Evolutionary conservation across 2,329 filamentous ascomycete species (phyloP).

Genomic region (Paecilomyces dactylethromorphus): DNA sequence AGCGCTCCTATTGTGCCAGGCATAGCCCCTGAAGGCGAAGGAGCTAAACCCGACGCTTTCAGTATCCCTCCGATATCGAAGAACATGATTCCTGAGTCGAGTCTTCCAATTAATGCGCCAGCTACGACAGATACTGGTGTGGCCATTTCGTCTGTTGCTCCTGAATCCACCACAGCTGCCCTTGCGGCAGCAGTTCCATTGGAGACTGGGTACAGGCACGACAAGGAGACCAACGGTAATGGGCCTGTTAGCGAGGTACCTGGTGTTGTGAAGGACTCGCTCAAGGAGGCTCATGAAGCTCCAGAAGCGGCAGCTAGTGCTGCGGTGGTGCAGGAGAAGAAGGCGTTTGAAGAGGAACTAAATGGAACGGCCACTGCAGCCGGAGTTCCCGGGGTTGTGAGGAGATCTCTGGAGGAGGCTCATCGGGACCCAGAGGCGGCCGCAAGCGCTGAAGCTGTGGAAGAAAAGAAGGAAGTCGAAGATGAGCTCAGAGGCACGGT

Average conservation of each 20-base stretch:
- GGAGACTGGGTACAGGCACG: constrained; percentile 20
- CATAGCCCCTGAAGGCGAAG: constrained; percentile 35
- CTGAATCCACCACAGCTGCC: constrained; percentile 40
- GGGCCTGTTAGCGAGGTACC: constrained; percentile 56
- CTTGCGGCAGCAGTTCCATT: constrained; percentile 40
- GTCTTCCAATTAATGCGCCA: constrained; percentile 58
- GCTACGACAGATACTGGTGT: constrained; percentile 47
- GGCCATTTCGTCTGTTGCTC: constrained; percentile 45
- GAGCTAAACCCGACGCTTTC: constrained; percentile 33
- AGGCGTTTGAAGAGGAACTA: constrained; percentile 63
- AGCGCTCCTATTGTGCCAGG: constrained; percentile 41
- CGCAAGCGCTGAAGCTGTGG: constrained; percentile 57
- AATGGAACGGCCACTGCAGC: constrained; percentile 52
- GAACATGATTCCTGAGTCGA: constrained; percentile 74
- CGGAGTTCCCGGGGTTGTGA: constrained; percentile 29
- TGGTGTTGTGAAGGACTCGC: constrained; percentile 30
- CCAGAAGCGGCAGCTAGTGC: constrained; percentile 64
- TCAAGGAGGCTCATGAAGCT: constrained; percentile 43
- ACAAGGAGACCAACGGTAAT: constrained; percentile 8
- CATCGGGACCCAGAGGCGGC: constrained; percentile 61
- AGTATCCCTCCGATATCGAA: constrained; percentile 52
- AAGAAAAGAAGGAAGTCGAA: constrained; percentile 65
- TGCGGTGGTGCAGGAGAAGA: constrained; percentile 63
- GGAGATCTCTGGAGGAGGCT: constrained; percentile 36
- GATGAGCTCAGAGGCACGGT: constrained; percentile 59